Evolutionary conservation across 345 rosid genomes (phyloP), one percentile per base, ranked within the genome.

Genomic region (Citrus sp.): DNA sequence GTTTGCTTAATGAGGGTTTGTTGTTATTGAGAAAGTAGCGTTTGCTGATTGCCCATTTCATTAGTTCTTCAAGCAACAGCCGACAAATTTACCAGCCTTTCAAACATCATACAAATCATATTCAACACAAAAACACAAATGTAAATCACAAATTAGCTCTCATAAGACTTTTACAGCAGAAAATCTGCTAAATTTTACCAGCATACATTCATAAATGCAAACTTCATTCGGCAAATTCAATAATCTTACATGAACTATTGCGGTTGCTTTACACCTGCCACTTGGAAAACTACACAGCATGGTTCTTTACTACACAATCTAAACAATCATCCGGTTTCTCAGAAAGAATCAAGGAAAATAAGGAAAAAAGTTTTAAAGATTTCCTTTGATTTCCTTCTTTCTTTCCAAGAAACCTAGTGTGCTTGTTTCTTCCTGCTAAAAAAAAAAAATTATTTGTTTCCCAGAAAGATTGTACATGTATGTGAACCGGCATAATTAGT

Each of bases 401-500:
- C 71, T 63, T 73, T 60, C 78, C 70, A 24, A 9, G 79, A 82
- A 72, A 69, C 60, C 67, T 21, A n/a, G 27, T 37, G 34, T 18
- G 27, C 21, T 13, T 77, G 3, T 22, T 22, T 77, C 65, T 66
- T 62, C 65, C 37, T 54, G 61, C 65, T 4, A 37, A 27, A 25
- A 16, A 7, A 51, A 65, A 40, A 40, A 9, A 40, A 40, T 4
- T 12, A 34, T 34, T 35, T 6, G 30, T 51, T 51, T 62, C 27
- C 61, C 38, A 4, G 60, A 49, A 28, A 64, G 19, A 37, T 56
- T 66, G 27, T 58, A 40, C 22, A 19, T 25, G 51, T 42, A 30
- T 37, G 25, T 13, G 51, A 70, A 77, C 7, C 65, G 61, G 30
- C 34, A 84, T 77, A 89, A 78, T 89, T 89, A 89, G 74, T 89